These are phyloP conservation scores for Amorphotheca resinae DNA, from an alignment of 495 filamentous ascomycete species.

Conservation along the genomic window DNA sequence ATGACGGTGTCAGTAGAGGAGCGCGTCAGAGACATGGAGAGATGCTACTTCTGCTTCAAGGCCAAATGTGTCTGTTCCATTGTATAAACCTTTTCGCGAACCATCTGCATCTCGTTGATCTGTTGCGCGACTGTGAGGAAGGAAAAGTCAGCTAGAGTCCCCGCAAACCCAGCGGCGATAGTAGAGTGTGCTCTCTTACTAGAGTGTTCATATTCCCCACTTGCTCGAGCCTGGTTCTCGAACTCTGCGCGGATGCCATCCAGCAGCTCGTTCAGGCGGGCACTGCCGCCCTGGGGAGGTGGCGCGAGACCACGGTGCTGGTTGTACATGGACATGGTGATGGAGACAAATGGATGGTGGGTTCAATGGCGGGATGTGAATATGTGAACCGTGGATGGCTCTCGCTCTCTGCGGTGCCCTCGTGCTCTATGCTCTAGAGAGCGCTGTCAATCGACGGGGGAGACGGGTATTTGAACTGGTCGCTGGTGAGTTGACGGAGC, in stretches of 20 bases:
- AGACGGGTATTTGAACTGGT: too few species aligned
- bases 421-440: too few species aligned
- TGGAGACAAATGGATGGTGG: not conserved
- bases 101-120: slow-evolving; percentile 83
- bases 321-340: slow-evolving; percentile 71
- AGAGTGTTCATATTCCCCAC: slow-evolving; percentile 76
- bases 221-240: slow-evolving; percentile 62
- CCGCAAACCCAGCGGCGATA: too few species aligned
- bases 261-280: slow-evolving; percentile 78
- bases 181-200: too few species aligned
- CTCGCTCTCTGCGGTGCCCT: too few species aligned
- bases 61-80: slow-evolving; percentile 77
- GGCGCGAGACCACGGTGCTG: slow-evolving; percentile 74
- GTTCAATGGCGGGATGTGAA: not conserved
- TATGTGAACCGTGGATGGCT: too few species aligned
- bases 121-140: slow-evolving; percentile 59
- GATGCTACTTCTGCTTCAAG: slow-evolving; percentile 77
- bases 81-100: slow-evolving; percentile 79
- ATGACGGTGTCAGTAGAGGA: not conserved
- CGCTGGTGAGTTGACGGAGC: too few species aligned
- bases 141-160: slow-evolving; percentile 10
- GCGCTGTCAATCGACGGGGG: too few species aligned
- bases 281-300: slow-evolving; percentile 37
- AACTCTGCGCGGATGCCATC: slow-evolving; percentile 87
- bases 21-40: not conserved